phyloP scores from a whole-genome alignment of 441 rosid species.

The Gossypium gossypioides region DNA sequence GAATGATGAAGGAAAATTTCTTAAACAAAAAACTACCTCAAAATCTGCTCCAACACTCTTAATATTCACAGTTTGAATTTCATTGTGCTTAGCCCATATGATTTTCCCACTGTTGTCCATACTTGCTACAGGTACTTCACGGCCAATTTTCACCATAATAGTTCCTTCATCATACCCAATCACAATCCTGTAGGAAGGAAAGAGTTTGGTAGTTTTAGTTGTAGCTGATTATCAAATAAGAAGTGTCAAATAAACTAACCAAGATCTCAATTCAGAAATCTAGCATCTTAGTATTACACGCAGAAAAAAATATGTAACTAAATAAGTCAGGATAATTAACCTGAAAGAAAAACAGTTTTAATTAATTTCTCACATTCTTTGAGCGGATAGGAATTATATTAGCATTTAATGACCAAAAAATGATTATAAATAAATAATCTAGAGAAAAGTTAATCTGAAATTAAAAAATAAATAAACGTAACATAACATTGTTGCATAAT shows the following conservation, averaged over 20 bases:
- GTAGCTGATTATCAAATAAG: neutral
- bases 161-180: conserved; percentile 99
- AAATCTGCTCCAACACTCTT: conserved; percentile 89
- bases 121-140: conserved; percentile 96
- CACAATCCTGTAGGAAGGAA: conserved; percentile 47
- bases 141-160: conserved; percentile 93
- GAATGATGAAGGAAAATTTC: neutral
- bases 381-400: neutral
- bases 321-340: neutral
- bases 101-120: conserved; percentile 98
- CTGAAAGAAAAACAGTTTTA: neutral
- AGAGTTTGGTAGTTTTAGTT: neutral
- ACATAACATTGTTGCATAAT: neutral
- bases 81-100: conserved; percentile 99
- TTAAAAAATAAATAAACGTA: neutral
- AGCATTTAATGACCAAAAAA: conserved; percentile 4
- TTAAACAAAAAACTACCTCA: conserved; percentile 44
- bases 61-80: conserved; percentile 94
- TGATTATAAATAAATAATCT: neutral
- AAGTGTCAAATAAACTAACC: neutral
- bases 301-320: neutral
- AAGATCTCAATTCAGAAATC: neutral
- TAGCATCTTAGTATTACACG: neutral
- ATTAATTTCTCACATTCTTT: neutral
- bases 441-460: neutral